phyloP scores from a whole-genome alignment of 169 alveolate genomes.

The Plasmodium gonderi region DNA sequence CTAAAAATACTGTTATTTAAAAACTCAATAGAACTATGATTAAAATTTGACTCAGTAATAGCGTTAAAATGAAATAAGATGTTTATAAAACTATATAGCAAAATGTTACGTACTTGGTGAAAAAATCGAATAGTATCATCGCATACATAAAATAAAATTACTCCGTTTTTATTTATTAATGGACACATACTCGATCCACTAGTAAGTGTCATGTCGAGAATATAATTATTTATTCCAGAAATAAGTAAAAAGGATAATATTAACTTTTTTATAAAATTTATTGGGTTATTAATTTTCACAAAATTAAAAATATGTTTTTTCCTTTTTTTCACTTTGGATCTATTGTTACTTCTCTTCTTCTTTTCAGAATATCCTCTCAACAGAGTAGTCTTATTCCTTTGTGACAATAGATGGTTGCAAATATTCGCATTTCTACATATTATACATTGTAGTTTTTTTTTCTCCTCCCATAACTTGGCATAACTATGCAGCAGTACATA shows the following conservation, averaged over 20 bases:
- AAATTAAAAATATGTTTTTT: background rate
- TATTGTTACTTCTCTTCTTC: slow-evolving; percentile 11
- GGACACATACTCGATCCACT: slow-evolving; percentile 77
- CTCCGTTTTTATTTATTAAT: slow-evolving; percentile 68
- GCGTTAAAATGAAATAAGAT: background rate
- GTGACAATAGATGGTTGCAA: background rate
- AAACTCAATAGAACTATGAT: background rate
- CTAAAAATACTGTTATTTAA: slow-evolving; percentile 14
- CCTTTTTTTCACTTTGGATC: background rate
- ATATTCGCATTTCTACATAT: background rate
- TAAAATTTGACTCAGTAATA: slow-evolving; percentile 4
- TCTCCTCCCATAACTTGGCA: background rate
- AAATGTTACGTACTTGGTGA: slow-evolving; percentile 12
- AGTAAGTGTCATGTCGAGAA: slow-evolving; percentile 74
- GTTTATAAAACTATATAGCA: slow-evolving; percentile 10
- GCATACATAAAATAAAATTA: slow-evolving; percentile 68
- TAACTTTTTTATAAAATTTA: slow-evolving; percentile 57
- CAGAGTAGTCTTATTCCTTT: background rate
- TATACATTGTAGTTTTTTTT: background rate
- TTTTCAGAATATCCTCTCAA: background rate
- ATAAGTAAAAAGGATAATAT: slow-evolving; percentile 27
- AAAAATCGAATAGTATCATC: slow-evolving; percentile 25
- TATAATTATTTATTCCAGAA: slow-evolving; percentile 61
- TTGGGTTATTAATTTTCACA: slow-evolving; percentile 7
- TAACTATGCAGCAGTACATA: background rate